Evolutionary conservation across 768 basidiomycete species (phyloP).

Genomic region (Coprinellus aureogranulatus): DNA sequence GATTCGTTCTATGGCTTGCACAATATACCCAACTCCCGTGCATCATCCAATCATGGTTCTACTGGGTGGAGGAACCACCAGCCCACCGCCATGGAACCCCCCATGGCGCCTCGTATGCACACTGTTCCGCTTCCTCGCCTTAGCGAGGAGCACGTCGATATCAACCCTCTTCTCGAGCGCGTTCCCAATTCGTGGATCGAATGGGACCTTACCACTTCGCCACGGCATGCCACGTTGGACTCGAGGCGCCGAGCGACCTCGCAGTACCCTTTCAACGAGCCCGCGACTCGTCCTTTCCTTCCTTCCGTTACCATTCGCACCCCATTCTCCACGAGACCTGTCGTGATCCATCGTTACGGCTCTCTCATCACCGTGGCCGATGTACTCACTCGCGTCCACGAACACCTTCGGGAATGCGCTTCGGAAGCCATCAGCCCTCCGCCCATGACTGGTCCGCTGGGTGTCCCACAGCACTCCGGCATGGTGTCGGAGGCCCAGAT

Average conservation of each 20-base stretch:
- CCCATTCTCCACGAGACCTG: slow-evolving; percentile 3
- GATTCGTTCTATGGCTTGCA: slow-evolving; percentile 1
- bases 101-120: background rate
- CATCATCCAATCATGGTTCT: background rate
- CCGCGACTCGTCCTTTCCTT: background rate
- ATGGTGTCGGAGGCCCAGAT: background rate
- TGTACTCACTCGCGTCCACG: slow-evolving; percentile 8
- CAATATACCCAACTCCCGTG: background rate
- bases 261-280: slow-evolving; percentile 3
- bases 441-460: background rate
- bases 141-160: background rate
- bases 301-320: slow-evolving; percentile 8
- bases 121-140: slow-evolving; percentile 6
- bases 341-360: slow-evolving; percentile 7
- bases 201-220: background rate
- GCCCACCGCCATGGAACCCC: background rate
- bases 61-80: slow-evolving; percentile 1
- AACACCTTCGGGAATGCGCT: background rate
- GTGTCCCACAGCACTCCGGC: background rate
- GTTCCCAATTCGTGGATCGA: slow-evolving; percentile 2
- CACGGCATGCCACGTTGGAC: slow-evolving; percentile 3
- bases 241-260: background rate
- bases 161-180: slow-evolving; percentile 9
- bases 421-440: background rate
- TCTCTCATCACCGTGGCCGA: slow-evolving; percentile 6